Evolutionary conservation across 2,329 filamentous ascomycete species (phyloP), one percentile per base, ranked within the genome.

Genomic region (Cytospora paraplurivora): DNA sequence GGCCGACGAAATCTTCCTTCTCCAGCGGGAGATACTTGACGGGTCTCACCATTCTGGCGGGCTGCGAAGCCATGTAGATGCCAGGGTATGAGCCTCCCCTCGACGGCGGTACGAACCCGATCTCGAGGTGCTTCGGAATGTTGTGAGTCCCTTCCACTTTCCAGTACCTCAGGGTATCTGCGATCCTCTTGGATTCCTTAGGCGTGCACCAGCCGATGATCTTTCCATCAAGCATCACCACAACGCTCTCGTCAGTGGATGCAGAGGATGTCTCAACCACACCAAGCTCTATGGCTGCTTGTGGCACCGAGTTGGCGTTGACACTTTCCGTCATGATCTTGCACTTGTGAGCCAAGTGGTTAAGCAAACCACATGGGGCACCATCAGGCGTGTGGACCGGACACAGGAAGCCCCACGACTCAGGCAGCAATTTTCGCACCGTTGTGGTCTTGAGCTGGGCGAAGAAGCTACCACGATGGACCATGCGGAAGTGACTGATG

Each of bases 401-500:
- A 73, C 95, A 99, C 69, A 99, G 81, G 79, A 97, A 99, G 8
- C 95, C 95, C 95, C 95, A 99, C 70, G 93, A 97, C 74, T 99
- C 95, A 1, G 95, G 95, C 21, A 98, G 79, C 70, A 99, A 81
- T 76, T 98, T 99, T 79, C 95, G 87, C 57, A 99, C 95, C 0
- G 95, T 95, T 0, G 95, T 99, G 0, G 95, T 99, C 79, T 97
- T 98, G 68, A 99, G 79, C 75, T 98, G 92, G 4, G 95, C 95
- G 76, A 99, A 99, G 85, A 99, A 99, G 74, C 92, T 95, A 82
- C 95, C 95, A 87, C 95, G 88, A 80, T 99, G 95, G 63, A 99
- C 92, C 93, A 97, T 97, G 69, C 95, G 90, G 84, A 99, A 99
- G 77, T 99, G 95, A 76, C 92, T 95, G 79, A 99, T 96, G 79